Percentiles rank a stretch among this genome's conserved stretches.
phyloP scores from a whole-genome alignment of 1,139 yeast species.

The Candida mesenterica region DNA sequence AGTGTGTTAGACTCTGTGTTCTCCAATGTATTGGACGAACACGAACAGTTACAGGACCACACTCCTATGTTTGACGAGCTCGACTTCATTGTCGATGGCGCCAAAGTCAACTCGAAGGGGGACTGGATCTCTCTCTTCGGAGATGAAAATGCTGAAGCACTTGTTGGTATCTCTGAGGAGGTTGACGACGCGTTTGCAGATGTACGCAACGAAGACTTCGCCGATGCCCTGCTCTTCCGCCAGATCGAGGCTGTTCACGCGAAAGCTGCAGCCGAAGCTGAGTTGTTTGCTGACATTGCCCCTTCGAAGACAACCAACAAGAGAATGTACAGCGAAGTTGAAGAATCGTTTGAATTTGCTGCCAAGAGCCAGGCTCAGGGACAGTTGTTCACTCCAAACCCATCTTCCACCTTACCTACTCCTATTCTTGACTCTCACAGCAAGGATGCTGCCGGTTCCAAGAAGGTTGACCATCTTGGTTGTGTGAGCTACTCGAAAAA shows the following conservation, averaged over 20 bases:
- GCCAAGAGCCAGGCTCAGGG: slow-evolving; percentile 9
- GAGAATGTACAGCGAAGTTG: slow-evolving; percentile 32
- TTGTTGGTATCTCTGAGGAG: slow-evolving; percentile 6
- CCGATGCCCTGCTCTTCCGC: slow-evolving; percentile 15
- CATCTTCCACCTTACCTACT: slow-evolving; percentile 35
- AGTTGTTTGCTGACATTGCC: neutral
- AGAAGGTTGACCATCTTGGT: slow-evolving; percentile 57
- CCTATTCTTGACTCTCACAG: slow-evolving; percentile 20
- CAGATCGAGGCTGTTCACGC: slow-evolving; percentile 6
- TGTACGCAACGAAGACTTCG: slow-evolving; percentile 21
- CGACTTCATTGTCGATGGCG: slow-evolving; percentile 46
- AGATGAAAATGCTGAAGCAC: slow-evolving; percentile 30
- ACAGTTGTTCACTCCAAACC: slow-evolving; percentile 35
- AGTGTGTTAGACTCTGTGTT: slow-evolving; percentile 64
- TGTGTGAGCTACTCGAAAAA: slow-evolving; percentile 64
- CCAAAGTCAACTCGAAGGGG: slow-evolving; percentile 45
- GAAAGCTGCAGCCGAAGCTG: slow-evolving; percentile 3
- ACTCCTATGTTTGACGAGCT: slow-evolving; percentile 69
- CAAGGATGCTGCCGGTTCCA: slow-evolving; percentile 8
- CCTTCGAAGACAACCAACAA: slow-evolving; percentile 11
- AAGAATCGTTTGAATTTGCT: slow-evolving; percentile 26
- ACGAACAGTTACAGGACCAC: slow-evolving; percentile 38
- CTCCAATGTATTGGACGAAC: slow-evolving; percentile 44
- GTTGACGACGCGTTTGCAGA: slow-evolving; percentile 12
- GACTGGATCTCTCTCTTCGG: slow-evolving; percentile 69